A percentile compares a stretch with the other conserved stretches of the same genome.
Conservation (phyloP, 1,284 basidiomycete genomes). For the Neonothopanus nambi region DNA sequence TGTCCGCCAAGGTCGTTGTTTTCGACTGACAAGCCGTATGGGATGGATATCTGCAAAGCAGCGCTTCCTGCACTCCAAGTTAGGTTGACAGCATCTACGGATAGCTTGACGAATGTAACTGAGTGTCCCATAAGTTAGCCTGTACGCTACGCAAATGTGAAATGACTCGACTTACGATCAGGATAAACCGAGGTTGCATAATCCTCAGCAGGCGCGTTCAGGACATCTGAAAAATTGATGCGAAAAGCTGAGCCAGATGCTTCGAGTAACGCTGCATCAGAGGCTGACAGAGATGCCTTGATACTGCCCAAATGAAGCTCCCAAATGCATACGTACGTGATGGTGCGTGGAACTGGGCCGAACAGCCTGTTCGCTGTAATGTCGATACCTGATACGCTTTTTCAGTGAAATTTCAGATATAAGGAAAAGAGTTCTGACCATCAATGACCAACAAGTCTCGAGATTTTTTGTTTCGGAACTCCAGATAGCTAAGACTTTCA, state of each 20-base stretch:
- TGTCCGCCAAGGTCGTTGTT: conserved; percentile 75
- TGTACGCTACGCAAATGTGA: neutral
- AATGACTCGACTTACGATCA: conserved; percentile 60
- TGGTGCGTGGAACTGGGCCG: conserved; percentile 80
- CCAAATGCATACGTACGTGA: conserved; percentile 91
- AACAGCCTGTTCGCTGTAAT: conserved; percentile 85
- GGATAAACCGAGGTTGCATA: conserved; percentile 67
- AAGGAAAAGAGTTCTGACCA: conserved; percentile 39
- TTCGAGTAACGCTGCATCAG: conserved; percentile 53
- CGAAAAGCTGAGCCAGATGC: conserved; percentile 61
- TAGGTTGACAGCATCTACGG: conserved; percentile 51
- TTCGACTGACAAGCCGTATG: conserved; percentile 63
- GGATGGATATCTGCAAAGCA: conserved; percentile 57
- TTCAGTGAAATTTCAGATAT: conserved; percentile 21
- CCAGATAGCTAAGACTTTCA: conserved; percentile 38
- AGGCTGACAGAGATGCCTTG: conserved; percentile 57
- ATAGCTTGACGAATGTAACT: conserved; percentile 77
- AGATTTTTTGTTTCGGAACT: conserved; percentile 31
- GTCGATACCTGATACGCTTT: conserved; percentile 61
- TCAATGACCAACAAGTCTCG: conserved; percentile 54
- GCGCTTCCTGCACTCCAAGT: conserved; percentile 54
- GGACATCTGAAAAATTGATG: conserved; percentile 70
- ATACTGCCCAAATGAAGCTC: conserved; percentile 71
- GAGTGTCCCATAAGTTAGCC: neutral
- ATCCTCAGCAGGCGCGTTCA: conserved; percentile 79